Conservation (phyloP, 495 filamentous ascomycete species). For the Endocarpon pusillum region DNA sequence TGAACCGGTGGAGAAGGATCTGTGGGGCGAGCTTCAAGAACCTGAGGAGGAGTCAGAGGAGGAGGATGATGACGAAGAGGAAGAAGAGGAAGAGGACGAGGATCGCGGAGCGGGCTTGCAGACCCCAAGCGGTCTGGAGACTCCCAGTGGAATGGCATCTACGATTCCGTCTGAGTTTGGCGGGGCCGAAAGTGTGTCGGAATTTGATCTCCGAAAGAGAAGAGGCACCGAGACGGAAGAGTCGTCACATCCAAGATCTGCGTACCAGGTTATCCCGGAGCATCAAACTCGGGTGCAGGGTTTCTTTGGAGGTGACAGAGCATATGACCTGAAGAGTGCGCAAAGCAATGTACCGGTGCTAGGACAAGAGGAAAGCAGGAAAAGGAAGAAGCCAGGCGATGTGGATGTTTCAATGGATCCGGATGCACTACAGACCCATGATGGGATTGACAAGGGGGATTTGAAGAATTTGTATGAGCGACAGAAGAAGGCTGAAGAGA, state of each 20-base stretch:
- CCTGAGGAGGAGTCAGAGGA: conserved; percentile 65
- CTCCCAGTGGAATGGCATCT: conserved; percentile 64
- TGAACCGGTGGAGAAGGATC: conserved; percentile 70
- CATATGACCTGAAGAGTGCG: conserved; percentile 59
- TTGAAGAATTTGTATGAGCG: conserved; percentile 62
- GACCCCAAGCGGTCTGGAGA: conserved; percentile 63
- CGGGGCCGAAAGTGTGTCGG: conserved; percentile 54
- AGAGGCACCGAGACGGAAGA: conserved; percentile 84
- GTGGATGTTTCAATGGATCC: conserved; percentile 83
- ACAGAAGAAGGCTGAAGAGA: conserved; percentile 51
- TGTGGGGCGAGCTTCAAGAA: conserved; percentile 89
- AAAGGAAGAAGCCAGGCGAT: conserved; percentile 91
- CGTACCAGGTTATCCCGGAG: conserved; percentile 85
- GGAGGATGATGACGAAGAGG: conserved; percentile 46
- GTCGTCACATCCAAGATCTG: conserved; percentile 47
- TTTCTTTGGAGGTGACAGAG: conserved; percentile 88
- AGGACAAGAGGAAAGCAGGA: conserved; percentile 62
- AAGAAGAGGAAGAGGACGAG: conserved; percentile 58
- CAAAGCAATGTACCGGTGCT: conserved; percentile 46
- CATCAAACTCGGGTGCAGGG: conserved; percentile 66
- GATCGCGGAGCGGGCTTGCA: conserved; percentile 46
- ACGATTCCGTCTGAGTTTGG: conserved; percentile 62
- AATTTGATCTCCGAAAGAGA: conserved; percentile 83
- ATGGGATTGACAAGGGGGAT: conserved; percentile 52
- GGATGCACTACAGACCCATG: conserved; percentile 50